Evolutionary conservation across 352 stramenopile species (phyloP).

Genomic region (Globisporangium ultimum): DNA sequence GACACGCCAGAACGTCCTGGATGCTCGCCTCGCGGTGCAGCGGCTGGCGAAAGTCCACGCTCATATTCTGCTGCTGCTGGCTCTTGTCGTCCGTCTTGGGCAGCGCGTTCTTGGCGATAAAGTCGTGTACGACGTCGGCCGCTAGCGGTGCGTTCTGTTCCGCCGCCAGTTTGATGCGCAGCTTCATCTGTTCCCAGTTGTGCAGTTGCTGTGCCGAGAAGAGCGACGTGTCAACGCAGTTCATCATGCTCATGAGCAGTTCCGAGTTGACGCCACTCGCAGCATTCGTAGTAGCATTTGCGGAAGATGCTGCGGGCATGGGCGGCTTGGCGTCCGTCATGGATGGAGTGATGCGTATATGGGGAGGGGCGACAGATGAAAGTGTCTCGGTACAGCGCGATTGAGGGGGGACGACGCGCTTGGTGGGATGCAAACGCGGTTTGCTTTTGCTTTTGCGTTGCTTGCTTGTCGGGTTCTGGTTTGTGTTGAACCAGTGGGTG

Average conservation of each 20-base stretch:
- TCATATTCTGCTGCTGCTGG: slow-evolving; percentile 15
- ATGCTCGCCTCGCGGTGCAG: slow-evolving; percentile 74
- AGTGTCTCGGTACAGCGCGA: no score
- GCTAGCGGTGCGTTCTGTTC: slow-evolving; percentile 37
- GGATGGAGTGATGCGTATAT: neutral
- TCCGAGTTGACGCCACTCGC: slow-evolving; percentile 56
- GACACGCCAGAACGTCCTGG: slow-evolving; percentile 70
- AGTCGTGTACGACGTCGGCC: slow-evolving; percentile 25
- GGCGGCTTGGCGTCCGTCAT: slow-evolving; percentile 2
- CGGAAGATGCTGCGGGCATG: neutral
- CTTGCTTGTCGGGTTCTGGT: no score
- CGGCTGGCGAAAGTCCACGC: slow-evolving; percentile 39
- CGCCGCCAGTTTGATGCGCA: slow-evolving; percentile 46
- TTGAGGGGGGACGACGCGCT: no score
- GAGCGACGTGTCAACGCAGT: slow-evolving; percentile 80
- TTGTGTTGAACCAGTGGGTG: no score
- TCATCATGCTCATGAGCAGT: slow-evolving; percentile 83
- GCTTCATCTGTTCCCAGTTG: slow-evolving; percentile 82
- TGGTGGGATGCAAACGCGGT: no score
- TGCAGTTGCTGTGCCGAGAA: slow-evolving; percentile 68
- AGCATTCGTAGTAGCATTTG: neutral
- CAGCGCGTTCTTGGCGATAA: slow-evolving; percentile 40
- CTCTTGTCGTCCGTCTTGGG: slow-evolving; percentile 18
- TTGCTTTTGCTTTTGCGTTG: no score
- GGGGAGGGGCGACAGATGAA: no score